Base-by-base conservation (phyloP, 2,329 filamentous ascomycete genomes). In the Metarhizium humberi region DNA sequence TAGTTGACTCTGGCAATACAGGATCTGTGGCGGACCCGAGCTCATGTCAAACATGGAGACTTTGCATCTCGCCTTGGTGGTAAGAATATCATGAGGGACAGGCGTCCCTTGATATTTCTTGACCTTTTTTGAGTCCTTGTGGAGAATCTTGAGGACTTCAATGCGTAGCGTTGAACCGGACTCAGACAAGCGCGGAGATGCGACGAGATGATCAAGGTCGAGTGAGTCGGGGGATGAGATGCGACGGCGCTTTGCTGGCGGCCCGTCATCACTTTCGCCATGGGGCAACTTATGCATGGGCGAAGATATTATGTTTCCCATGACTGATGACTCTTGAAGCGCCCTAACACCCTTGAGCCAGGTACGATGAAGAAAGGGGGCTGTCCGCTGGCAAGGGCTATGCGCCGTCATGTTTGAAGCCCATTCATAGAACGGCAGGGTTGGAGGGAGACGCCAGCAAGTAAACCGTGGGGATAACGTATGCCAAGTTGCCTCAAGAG, bases 361-460 rank as follows among this genome's bases (percentile, higher is more conserved):
- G 64, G 77, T 79, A 65, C 78, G 75, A 61, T 79, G 76, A 57
- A 81, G 75, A 66, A 78, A 82, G 57, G 79, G 78, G 55, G 76
- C 70, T 62, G 71, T 74, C 69, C 75, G 75, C 68, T 73, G 72
- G 63, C 71, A 75, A 59, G 71, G 70, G 64, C 67, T 71, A 64
- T 71, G 70, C 63, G 71, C 68, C 64, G 76, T 75, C 78, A 81
- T 81, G 69, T 68, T 70, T 67, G 66, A 60, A 60, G 66, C 66
- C 61, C 60, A 63, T 61, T 67, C 68, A 71, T 69, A 62, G 61
- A 64, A 64, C 54, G 59, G 55, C 53, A 53, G 52, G 49, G 54
- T 50, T 55, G 56, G 48, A 46, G 32, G 25, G 30, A 18, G 20
- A 42, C 16, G 50, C 50, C 49, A 14, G 32, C 32, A 13, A 45